These are phyloP conservation scores for Talaromyces islandicus DNA, from an alignment of 2,329 filamentous ascomycete genomes.

Conservation along the genomic window DNA sequence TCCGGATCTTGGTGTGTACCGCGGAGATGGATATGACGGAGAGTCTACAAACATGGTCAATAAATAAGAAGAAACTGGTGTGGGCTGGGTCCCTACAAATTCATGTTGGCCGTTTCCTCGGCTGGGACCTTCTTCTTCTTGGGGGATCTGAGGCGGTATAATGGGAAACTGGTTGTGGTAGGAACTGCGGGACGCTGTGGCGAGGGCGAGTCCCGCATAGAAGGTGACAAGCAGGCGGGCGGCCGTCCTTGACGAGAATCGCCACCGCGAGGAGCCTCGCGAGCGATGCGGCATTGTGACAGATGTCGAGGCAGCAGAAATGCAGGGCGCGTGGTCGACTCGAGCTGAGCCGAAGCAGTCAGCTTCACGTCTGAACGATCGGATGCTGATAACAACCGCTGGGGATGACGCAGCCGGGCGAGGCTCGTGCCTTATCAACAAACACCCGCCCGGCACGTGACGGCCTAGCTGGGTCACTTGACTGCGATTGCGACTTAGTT, in stretches of 20 bases:
- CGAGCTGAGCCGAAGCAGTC: slow-evolving; percentile 6
- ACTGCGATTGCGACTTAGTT: neutral
- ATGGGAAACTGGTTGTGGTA: slow-evolving; percentile 22
- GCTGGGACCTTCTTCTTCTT: slow-evolving; percentile 15
- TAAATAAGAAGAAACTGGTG: neutral
- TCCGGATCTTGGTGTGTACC: slow-evolving; percentile 72
- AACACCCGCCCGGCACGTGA: neutral
- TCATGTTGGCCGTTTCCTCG: slow-evolving; percentile 21
- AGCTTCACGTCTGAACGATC: neutral
- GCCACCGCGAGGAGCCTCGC: neutral
- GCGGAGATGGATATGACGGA: slow-evolving; percentile 91
- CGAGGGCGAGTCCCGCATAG: slow-evolving; percentile 7
- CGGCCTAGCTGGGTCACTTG: neutral
- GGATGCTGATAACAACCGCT: neutral
- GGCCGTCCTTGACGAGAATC: slow-evolving; percentile 1
- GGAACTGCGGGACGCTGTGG: slow-evolving; percentile 5
- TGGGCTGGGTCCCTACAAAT: slow-evolving; percentile 24
- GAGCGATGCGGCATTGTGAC: neutral
- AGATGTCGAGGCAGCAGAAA: neutral
- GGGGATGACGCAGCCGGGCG: slow-evolving; percentile 7
- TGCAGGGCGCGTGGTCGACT: neutral
- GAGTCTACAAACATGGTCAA: slow-evolving; percentile 25
- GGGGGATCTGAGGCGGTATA: slow-evolving; percentile 28
- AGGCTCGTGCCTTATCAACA: slow-evolving; percentile 6
- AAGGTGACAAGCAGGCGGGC: slow-evolving; percentile 1